These are phyloP conservation scores for Rhodotorula babjevae DNA, from an alignment of 768 basidiomycete genomes.

Conservation along the genomic window DNA sequence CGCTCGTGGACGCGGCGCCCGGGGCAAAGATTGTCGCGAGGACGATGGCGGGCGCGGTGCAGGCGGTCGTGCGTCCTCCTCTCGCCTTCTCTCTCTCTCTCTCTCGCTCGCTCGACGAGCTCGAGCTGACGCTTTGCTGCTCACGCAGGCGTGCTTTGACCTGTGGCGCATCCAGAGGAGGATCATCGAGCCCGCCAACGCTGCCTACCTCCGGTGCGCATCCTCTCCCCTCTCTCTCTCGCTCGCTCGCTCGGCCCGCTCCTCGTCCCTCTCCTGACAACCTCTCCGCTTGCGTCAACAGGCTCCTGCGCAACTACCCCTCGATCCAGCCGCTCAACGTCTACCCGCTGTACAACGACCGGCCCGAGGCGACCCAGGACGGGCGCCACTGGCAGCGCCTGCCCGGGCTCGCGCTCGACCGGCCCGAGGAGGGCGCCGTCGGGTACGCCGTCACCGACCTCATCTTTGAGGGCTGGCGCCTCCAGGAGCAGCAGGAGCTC, in stretches of 20 bases:
- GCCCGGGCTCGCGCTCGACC: background rate
- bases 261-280: too few relatives aligned
- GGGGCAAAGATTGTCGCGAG: slow-evolving; percentile 7
- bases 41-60: slow-evolving; percentile 8
- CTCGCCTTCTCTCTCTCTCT: background rate
- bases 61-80: background rate
- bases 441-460: slow-evolving; percentile 2
- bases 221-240: background rate
- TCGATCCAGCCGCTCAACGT: slow-evolving; percentile 9
- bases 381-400: slow-evolving; percentile 14
- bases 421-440: slow-evolving; percentile 17
- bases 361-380: slow-evolving; percentile 7
- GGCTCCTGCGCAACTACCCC: slow-evolving; percentile 2
- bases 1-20: background rate
- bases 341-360: slow-evolving; percentile 19
- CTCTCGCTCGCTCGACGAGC: background rate
- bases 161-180: background rate
- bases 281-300: background rate
- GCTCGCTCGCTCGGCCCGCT: background rate
- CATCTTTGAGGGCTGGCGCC: slow-evolving; percentile 11
- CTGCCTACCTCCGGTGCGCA: background rate
- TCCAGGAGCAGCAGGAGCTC: background rate
- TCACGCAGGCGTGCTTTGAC: slow-evolving; percentile 14
- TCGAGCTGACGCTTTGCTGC: background rate
- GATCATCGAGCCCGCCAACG: slow-evolving; percentile 13